A percentile compares a stretch with the other conserved stretches of the same genome.
Conservation (phyloP, 1,139 yeast species). For the Scheffersomyces insectosa region DNA sequence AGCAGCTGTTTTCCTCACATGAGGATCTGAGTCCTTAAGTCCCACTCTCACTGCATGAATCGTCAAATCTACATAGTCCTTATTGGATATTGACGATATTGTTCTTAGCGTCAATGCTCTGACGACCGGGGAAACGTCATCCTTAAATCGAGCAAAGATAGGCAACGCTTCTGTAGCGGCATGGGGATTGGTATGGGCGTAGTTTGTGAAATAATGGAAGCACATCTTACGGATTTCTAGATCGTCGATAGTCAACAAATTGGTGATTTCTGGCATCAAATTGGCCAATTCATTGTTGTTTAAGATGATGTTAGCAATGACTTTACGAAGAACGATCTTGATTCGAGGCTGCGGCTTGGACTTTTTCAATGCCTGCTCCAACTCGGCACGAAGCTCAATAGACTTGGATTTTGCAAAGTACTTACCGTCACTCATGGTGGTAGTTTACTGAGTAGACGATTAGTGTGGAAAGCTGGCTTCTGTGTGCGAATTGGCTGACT, state of each 20-base stretch:
- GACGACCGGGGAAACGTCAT: constrained; percentile 34
- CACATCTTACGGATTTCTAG: constrained; percentile 73
- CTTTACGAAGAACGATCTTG: constrained; percentile 67
- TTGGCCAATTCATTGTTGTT: constrained; percentile 76
- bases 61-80: constrained; percentile 46
- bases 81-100: constrained; percentile 56
- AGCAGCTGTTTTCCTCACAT: constrained; percentile 69
- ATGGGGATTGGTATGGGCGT: constrained; percentile 55
- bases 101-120: constrained; percentile 63
- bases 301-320: constrained; percentile 80
- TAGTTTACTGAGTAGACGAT: no score
- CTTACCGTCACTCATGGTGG: constrained; percentile 44
- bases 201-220: constrained; percentile 58
- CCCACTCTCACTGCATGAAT: constrained; percentile 26
- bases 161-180: constrained; percentile 60
- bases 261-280: constrained; percentile 66
- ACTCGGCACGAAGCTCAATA: constrained; percentile 56
- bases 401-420: constrained; percentile 47
- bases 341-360: constrained; percentile 50
- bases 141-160: constrained; percentile 51
- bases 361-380: constrained; percentile 54
- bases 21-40: constrained; percentile 55
- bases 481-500: no score
- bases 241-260: constrained; percentile 63
- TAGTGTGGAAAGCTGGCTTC: no score